Evolutionary conservation across 306 rosid genomes (phyloP).

Genomic region (Acacia confusa): DNA sequence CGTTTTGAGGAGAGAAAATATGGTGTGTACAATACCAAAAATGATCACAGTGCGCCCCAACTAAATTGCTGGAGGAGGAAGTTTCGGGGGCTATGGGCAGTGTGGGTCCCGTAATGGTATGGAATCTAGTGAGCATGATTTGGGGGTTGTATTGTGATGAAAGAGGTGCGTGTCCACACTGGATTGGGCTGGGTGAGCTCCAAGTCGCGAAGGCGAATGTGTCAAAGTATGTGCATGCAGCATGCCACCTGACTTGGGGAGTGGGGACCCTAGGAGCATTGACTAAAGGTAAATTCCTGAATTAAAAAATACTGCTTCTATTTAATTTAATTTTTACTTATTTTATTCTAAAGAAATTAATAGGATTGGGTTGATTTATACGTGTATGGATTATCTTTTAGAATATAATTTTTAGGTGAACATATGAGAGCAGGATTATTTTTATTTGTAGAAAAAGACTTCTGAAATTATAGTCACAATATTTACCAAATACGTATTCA

Average conservation of each 20-base stretch:
- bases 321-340: no score
- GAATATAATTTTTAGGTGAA: no score
- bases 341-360: no score
- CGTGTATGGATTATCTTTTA: no score
- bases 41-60: conserved; percentile 33
- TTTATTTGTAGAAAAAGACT: no score
- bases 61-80: conserved; percentile 31
- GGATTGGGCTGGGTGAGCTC: neutral
- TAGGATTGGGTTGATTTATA: neutral
- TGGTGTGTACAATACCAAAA: conserved; percentile 10
- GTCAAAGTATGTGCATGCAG: conserved; percentile 27
- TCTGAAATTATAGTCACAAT: no score
- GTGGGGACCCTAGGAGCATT: neutral
- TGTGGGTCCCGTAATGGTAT: neutral
- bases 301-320: neutral
- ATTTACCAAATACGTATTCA: no score
- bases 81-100: conserved; percentile 22
- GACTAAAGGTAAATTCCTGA: neutral
- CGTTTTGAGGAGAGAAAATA: neutral
- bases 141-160: conserved; percentile 13
- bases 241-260: neutral
- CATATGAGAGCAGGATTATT: no score
- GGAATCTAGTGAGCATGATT: neutral
- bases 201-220: neutral
- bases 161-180: conserved; percentile 5